A percentile compares a stretch with the other conserved stretches of the same genome.
Evolutionary conservation across 495 filamentous ascomycete species (phyloP).

Genomic region (Chaetomium fimeti): DNA sequence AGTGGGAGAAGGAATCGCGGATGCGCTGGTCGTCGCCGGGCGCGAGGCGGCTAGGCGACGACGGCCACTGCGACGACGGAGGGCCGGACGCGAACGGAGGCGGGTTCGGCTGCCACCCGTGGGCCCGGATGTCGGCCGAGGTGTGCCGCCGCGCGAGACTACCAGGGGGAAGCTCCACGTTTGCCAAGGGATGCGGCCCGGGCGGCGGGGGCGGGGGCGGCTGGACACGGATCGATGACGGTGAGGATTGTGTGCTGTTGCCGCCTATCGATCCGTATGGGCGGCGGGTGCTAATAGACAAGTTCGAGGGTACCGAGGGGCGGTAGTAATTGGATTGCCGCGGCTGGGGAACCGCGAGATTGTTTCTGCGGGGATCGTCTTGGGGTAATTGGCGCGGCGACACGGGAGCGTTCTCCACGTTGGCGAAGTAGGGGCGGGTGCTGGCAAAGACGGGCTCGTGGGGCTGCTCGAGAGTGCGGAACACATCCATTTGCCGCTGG

Average conservation of each 20-base stretch:
- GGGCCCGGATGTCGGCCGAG: slow-evolving; percentile 89
- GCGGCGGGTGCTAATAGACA: slow-evolving; percentile 73
- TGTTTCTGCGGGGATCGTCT: slow-evolving; percentile 75
- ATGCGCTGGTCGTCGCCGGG: slow-evolving; percentile 71
- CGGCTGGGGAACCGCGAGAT: slow-evolving; percentile 50
- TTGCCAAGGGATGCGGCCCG: slow-evolving; percentile 71
- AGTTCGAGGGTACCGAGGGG: slow-evolving; percentile 74
- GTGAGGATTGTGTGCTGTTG: slow-evolving; percentile 63
- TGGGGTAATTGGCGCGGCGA: slow-evolving; percentile 90
- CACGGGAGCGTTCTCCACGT: slow-evolving; percentile 74
- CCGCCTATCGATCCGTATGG: slow-evolving; percentile 72
- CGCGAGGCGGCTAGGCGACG: slow-evolving; percentile 67
- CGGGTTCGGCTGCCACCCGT: slow-evolving; percentile 74
- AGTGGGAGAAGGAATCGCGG: slow-evolving; percentile 76
- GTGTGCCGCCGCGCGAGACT: slow-evolving; percentile 85
- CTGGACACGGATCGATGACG: slow-evolving; percentile 64
- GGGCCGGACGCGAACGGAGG: slow-evolving; percentile 71
- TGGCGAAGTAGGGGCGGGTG: slow-evolving; percentile 73
- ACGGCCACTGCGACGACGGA: slow-evolving; percentile 77
- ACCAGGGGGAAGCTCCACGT: slow-evolving; percentile 70
- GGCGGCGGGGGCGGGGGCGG: slow-evolving; percentile 64
- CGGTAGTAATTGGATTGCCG: slow-evolving; percentile 57
- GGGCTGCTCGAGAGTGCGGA: slow-evolving; percentile 66
- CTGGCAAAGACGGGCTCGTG: slow-evolving; percentile 72
- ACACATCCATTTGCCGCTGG: slow-evolving; percentile 74